Evolutionary conservation across 2,329 filamentous ascomycete species (phyloP).

Genomic region (Aspergillus novoparasiticus): DNA sequence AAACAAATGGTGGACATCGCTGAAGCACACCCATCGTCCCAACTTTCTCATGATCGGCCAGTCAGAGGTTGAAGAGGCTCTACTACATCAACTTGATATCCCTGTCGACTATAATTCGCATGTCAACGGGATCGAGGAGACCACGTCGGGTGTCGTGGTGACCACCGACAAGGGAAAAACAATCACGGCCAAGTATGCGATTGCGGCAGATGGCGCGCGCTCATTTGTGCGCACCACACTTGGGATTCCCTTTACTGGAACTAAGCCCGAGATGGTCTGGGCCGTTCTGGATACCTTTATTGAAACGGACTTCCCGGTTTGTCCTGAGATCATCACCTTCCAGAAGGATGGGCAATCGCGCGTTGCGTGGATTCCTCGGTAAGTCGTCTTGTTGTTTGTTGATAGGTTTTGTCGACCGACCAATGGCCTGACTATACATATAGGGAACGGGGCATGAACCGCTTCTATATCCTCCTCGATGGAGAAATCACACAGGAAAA

Average conservation of each 20-base stretch:
- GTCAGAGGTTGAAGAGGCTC: constrained; percentile 3
- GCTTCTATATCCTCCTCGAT: constrained; percentile 4
- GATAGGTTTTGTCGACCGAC: background rate
- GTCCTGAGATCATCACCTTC: constrained; percentile 8
- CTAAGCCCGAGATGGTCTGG: constrained; percentile 12
- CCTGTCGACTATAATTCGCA: background rate
- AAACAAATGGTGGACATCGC: constrained; percentile 10
- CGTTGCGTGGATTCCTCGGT: constrained; percentile 10
- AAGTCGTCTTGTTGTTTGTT: background rate
- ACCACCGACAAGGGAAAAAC: constrained; percentile 1
- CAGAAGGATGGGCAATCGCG: constrained; percentile 5
- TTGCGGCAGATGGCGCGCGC: constrained; percentile 8
- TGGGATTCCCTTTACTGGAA: constrained; percentile 5
- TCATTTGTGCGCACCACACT: constrained; percentile 5
- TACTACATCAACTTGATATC: constrained; percentile 2
- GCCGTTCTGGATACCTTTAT: constrained; percentile 6
- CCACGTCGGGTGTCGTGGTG: background rate
- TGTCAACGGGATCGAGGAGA: background rate
- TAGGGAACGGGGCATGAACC: constrained; percentile 5
- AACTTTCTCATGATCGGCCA: constrained; percentile 12
- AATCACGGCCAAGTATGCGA: background rate
- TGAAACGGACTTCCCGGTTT: constrained; percentile 3
- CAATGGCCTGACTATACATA: background rate
- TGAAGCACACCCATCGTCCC: constrained; percentile 8
- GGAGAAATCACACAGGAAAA: constrained; percentile 6